These are phyloP conservation scores for Aspergillus vadensis DNA, from an alignment of 2,329 filamentous ascomycete genomes.

Conservation along the genomic window DNA sequence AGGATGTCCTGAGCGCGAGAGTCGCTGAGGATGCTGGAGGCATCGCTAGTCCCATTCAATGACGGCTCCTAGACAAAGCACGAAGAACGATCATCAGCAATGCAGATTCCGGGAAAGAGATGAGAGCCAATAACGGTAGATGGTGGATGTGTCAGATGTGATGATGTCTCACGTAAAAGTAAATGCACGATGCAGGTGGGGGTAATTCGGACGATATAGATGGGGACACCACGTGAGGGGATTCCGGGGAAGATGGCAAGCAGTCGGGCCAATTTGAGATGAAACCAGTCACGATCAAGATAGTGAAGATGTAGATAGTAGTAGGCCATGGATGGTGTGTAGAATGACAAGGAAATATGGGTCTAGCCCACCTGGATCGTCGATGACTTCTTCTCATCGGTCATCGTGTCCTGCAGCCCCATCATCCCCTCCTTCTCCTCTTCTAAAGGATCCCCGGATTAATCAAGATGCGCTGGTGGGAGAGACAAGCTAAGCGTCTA, in stretches of 20 bases:
- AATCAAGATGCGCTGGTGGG: background rate
- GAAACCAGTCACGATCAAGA: no score
- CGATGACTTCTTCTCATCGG: constrained; percentile 7
- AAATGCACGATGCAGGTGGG: background rate
- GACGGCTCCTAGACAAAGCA: constrained; percentile 18
- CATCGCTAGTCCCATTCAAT: constrained; percentile 15
- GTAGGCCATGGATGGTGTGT: no score
- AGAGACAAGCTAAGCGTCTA: background rate
- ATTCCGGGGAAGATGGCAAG: background rate
- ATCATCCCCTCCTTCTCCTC: background rate
- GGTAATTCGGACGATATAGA: background rate
- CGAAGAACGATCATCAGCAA: background rate
- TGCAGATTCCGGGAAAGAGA: background rate
- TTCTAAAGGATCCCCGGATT: background rate
- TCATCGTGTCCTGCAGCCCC: constrained; percentile 2
- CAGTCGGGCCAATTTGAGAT: no score
- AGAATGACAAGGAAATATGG: constrained; percentile 2
- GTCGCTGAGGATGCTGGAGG: constrained; percentile 32
- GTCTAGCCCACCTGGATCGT: constrained; percentile 10
- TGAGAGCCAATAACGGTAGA: background rate
- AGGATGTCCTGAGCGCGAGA: constrained; percentile 35
- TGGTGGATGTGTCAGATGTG: constrained; percentile 2
- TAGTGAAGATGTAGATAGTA: background rate
- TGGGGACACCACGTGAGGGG: constrained; percentile 4
- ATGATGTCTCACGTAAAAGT: background rate